Evolutionary conservation across 1,284 basidiomycete species (phyloP).

Genomic region (Tilletia indica): DNA sequence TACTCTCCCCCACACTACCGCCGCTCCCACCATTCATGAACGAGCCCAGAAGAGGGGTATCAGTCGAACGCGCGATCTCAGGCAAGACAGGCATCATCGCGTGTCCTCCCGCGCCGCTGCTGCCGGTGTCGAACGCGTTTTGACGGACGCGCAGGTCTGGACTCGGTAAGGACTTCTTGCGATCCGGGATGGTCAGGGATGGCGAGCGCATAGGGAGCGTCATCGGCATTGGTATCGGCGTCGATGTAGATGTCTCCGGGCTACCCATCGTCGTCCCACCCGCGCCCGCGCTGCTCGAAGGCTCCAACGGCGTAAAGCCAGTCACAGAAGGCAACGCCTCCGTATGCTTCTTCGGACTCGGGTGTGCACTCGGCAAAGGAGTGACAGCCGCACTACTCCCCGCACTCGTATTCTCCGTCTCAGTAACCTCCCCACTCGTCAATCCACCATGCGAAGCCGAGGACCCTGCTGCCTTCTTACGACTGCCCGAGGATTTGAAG

Average conservation of each 20-base stretch:
- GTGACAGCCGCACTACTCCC: neutral
- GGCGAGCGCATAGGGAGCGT: neutral
- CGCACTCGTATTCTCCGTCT: conserved; percentile 10
- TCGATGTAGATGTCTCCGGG: too few species aligned
- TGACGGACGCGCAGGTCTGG: neutral
- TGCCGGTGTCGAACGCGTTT: neutral
- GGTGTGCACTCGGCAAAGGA: neutral
- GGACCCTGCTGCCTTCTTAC: neutral
- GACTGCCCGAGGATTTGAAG: neutral
- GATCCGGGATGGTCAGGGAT: neutral
- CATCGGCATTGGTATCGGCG: too few species aligned
- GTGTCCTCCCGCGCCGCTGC: too few species aligned
- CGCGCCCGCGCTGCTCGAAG: too few species aligned
- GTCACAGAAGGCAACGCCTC: neutral
- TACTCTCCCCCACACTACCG: neutral
- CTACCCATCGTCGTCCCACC: too few species aligned
- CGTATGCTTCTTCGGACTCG: neutral
- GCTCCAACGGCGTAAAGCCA: neutral
- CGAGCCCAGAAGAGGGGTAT: neutral
- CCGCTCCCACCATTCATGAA: neutral
- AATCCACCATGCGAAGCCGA: neutral
- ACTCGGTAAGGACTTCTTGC: neutral
- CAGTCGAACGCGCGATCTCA: neutral
- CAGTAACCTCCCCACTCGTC: conserved; percentile 15
- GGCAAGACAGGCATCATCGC: neutral